phyloP scores from a whole-genome alignment of 2,329 filamentous ascomycete genomes.

The Chrysosphaeria jannelii region DNA sequence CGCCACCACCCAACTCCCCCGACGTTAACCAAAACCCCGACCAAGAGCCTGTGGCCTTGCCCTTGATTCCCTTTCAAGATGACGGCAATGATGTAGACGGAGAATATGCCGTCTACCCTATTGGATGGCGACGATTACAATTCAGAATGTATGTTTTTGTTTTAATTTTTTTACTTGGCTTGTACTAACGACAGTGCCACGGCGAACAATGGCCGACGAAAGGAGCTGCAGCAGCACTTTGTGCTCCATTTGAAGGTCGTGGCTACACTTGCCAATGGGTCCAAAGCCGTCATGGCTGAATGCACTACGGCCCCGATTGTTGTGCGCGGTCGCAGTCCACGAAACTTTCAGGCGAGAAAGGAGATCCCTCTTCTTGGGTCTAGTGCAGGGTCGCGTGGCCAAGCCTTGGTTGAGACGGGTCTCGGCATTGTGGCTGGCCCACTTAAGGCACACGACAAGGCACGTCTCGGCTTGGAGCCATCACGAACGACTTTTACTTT shows the following conservation, averaged over 20 bases:
- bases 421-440: slow-evolving; percentile 28
- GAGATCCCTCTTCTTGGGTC: slow-evolving; percentile 64
- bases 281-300: slow-evolving; percentile 54
- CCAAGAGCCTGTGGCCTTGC: slow-evolving; percentile 62
- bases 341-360: slow-evolving; percentile 84
- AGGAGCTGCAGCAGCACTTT: slow-evolving; percentile 92
- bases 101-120: slow-evolving; percentile 70
- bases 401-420: slow-evolving; percentile 35
- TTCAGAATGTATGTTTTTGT: slow-evolving; percentile 38
- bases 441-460: slow-evolving; percentile 24
- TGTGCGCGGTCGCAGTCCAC: slow-evolving; percentile 68
- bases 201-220: slow-evolving; percentile 79
- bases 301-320: slow-evolving; percentile 74
- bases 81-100: slow-evolving; percentile 27
- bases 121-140: slow-evolving; percentile 79
- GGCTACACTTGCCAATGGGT: slow-evolving; percentile 57
- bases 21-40: slow-evolving; percentile 34
- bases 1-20: slow-evolving; percentile 51
- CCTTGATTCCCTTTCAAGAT: slow-evolving; percentile 37
- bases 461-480: slow-evolving; percentile 21
- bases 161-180: not conserved
- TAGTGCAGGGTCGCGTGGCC: slow-evolving; percentile 48
- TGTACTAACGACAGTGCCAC: slow-evolving; percentile 30
- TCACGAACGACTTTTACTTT: slow-evolving; percentile 27
- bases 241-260: slow-evolving; percentile 65